Evolutionary conservation across 257 asterid genomes (phyloP).

Genomic region (Petunia axillaris): DNA sequence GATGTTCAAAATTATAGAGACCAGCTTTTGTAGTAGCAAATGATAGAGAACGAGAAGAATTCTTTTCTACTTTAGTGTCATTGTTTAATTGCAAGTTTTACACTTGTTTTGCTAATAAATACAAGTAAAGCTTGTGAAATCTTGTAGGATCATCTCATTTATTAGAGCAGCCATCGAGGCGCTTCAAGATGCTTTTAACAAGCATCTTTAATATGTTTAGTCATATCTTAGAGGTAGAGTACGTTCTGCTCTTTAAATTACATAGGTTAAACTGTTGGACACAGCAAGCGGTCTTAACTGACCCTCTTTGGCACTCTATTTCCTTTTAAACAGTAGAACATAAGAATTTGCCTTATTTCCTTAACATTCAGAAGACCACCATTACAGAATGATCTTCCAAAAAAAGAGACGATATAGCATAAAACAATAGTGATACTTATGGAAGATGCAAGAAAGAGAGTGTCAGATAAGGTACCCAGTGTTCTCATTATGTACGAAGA

Average conservation of each 20-base stretch:
- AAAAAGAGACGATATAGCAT: too few species aligned
- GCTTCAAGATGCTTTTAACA: too few species aligned
- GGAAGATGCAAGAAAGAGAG: slow-evolving; percentile 14
- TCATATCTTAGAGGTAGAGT: background rate
- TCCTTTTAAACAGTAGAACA: background rate
- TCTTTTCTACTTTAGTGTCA: too few species aligned
- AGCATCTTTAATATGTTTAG: too few species aligned
- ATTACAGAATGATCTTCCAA: background rate
- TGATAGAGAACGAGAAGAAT: too few species aligned
- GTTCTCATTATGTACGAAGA: slow-evolving; percentile 82
- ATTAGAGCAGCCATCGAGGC: too few species aligned
- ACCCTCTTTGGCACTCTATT: background rate
- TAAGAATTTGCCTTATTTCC: background rate
- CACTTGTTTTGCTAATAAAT: too few species aligned
- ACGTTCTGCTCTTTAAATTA: background rate
- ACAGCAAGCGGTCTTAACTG: background rate
- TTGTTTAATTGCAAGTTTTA: too few species aligned
- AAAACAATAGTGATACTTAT: background rate
- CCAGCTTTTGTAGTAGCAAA: too few species aligned
- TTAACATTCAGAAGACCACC: background rate
- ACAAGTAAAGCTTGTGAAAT: too few species aligned
- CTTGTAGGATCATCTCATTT: too few species aligned
- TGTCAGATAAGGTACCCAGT: slow-evolving; percentile 63
- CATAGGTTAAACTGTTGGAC: slow-evolving; percentile 6
- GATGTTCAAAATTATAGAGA: too few species aligned